These are phyloP conservation scores for Calonectria pseudoturangicola DNA, from an alignment of 2,329 filamentous ascomycete genomes.

Conservation along the genomic window DNA sequence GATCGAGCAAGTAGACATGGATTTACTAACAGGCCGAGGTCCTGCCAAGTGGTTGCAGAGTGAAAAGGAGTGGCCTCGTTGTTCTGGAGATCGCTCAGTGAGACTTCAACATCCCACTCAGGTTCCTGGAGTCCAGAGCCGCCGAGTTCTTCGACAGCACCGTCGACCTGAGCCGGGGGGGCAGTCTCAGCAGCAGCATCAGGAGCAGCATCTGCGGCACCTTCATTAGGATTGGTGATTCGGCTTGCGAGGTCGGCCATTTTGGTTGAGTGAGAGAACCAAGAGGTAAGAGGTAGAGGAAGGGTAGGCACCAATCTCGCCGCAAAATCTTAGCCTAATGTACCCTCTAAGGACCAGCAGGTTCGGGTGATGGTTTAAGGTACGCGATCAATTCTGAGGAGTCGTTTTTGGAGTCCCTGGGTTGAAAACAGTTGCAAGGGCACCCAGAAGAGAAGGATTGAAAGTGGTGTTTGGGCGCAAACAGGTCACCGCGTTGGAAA, in stretches of 20 bases:
- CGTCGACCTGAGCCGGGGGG: slow-evolving; percentile 61
- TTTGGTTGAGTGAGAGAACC: slow-evolving; percentile 36
- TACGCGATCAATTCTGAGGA: slow-evolving; percentile 3
- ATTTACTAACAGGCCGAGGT: slow-evolving; percentile 83
- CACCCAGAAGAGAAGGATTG: slow-evolving; percentile 4
- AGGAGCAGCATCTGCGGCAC: slow-evolving; percentile 45
- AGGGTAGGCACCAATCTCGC: slow-evolving; percentile 42
- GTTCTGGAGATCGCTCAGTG: slow-evolving; percentile 90
- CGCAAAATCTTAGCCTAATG: slow-evolving; percentile 40
- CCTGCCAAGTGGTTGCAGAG: slow-evolving; percentile 88
- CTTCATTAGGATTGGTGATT: slow-evolving; percentile 67
- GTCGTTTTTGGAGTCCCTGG: not conserved
- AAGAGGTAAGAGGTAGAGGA: slow-evolving; percentile 33
- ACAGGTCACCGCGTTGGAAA: slow-evolving; percentile 44
- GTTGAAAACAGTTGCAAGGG: slow-evolving; percentile 5
- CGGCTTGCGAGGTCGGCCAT: slow-evolving; percentile 72
- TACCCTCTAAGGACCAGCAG: slow-evolving; percentile 13
- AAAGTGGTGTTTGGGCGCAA: slow-evolving; percentile 44
- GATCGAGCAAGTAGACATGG: not conserved
- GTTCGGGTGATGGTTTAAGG: slow-evolving; percentile 33
- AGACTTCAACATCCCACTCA: slow-evolving; percentile 92
- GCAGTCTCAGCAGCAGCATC: slow-evolving; percentile 46
- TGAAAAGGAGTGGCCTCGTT: slow-evolving; percentile 91
- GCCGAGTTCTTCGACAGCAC: slow-evolving; percentile 59
- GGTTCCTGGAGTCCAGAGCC: slow-evolving; percentile 80